Conservation (phyloP, 2,329 filamentous ascomycete genomes). For the Apiospora sp. region DNA sequence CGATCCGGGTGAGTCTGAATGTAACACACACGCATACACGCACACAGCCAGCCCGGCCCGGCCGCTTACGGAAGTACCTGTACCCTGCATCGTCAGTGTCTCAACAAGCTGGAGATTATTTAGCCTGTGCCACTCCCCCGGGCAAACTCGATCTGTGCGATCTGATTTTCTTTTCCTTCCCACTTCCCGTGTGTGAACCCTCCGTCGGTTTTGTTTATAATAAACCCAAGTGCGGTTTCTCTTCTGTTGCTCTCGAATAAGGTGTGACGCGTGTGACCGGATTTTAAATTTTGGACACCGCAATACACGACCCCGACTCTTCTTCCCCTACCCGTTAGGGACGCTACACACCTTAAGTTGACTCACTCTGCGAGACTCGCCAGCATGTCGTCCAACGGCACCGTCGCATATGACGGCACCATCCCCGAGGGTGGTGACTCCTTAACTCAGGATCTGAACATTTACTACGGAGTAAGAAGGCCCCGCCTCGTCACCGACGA, state of each 20-base stretch:
- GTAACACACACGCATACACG: neutral
- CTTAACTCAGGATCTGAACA: conserved; percentile 74
- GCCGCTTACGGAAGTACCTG: conserved; percentile 1
- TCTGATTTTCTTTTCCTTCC: neutral
- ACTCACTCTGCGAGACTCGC: neutral
- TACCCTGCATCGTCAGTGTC: conserved; percentile 22
- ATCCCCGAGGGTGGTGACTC: conserved; percentile 59
- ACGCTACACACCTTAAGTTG: neutral
- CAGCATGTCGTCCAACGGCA: conserved; percentile 28
- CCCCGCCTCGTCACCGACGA: conserved; percentile 31
- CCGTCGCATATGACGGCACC: conserved; percentile 61
- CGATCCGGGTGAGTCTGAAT: neutral
- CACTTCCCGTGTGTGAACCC: neutral
- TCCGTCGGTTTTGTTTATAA: neutral
- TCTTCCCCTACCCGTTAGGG: neutral
- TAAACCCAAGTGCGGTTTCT: neutral
- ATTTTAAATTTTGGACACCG: neutral
- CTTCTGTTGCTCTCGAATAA: neutral
- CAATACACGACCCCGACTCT: neutral
- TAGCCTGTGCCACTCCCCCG: conserved; percentile 20
- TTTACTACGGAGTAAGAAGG: conserved; percentile 61
- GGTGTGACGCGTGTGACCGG: conserved; percentile 11
- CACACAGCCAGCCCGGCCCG: conserved; percentile 9
- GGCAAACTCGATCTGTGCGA: neutral
- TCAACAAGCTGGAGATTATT: conserved; percentile 10